Base-by-base conservation (phyloP, 1,139 yeast genomes). In the Candida glucosophila region DNA sequence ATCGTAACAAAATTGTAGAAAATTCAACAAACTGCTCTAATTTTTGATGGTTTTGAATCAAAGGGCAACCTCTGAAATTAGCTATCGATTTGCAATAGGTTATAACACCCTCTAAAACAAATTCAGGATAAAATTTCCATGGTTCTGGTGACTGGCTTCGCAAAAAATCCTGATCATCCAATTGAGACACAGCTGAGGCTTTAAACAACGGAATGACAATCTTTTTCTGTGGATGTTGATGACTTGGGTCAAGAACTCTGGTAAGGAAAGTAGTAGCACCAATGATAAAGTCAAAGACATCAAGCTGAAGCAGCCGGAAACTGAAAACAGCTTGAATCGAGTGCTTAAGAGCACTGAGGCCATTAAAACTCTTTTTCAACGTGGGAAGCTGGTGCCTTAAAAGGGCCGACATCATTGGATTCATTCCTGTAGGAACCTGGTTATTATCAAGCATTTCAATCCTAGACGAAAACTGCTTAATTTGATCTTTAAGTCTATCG, bases 101-200 rank as follows among this genome's bases (percentile, higher is more conserved):
- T 22, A 83, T 68, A n/a, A 83, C 67, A 2, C 93, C 92, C 47
- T 90, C 97, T 16, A 90, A 53, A 30, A 81, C 62, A 44, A 73
- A 83, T 50, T 90, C 98, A 0, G 99, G 99, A 35, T 66, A 79
- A 44, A 70, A 81, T 41, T 74, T 78, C 68, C 88, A 85, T 3
- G 92, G 92, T n/a, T 51, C 44, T 5, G 90, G 88, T 0, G 88
- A 67, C 35, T 74, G 59, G 5, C 67, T 55, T 41, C 79, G 69
- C 39, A 79, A 59, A 39, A 67, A 76, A 24, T 78, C 88, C 16
- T 74, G 72, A 48, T 78, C 80, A 41, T 79, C 90, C 25, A 79
- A 72, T 36, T 64, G 59, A 22, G 67, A 52, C 5, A 58, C 62
- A 19, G 41, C 51, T 4, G 40, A 40, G 34, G 78, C 73, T 34